Evolutionary conservation across 1,284 basidiomycete genomes (phyloP).

Genomic region (Veloboletus limbatus): DNA sequence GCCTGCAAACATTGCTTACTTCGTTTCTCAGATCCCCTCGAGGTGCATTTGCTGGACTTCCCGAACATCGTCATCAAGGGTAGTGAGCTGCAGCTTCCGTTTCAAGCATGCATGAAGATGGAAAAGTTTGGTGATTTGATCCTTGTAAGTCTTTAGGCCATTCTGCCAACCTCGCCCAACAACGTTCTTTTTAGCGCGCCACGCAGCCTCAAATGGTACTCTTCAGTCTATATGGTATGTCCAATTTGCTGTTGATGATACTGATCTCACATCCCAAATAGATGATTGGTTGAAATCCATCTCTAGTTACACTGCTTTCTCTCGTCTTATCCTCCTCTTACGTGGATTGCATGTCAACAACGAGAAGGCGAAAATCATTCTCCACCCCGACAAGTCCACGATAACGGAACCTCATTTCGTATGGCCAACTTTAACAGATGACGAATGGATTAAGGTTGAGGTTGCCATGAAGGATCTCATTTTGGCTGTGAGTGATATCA

Average conservation of each 20-base stretch:
- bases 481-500: conserved; percentile 56
- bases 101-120: conserved; percentile 99
- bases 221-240: conserved; percentile 90
- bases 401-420: conserved; percentile 98
- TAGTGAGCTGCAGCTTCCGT: conserved; percentile 95
- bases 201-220: conserved; percentile 99
- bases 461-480: conserved; percentile 95
- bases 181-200: conserved; percentile 57
- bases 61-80: conserved; percentile 99
- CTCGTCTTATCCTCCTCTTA: conserved; percentile 91
- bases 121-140: conserved; percentile 99
- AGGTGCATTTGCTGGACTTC: conserved; percentile 99
- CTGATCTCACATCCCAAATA: conserved; percentile 26
- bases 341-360: conserved; percentile 99
- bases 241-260: not conserved
- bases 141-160: conserved; percentile 47
- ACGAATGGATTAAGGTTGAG: conserved; percentile 99
- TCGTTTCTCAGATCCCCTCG: conserved; percentile 73
- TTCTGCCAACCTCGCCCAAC: not conserved
- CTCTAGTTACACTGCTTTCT: conserved; percentile 99
- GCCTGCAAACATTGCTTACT: conserved; percentile 4
- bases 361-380: conserved; percentile 96
- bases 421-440: conserved; percentile 93
- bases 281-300: conserved; percentile 99
- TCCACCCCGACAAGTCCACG: conserved; percentile 91